Evolutionary conservation across 202 grass and related monocot species (phyloP), one percentile per base, ranked within the genome.

Genomic region (Alloteropsis angusta): DNA sequence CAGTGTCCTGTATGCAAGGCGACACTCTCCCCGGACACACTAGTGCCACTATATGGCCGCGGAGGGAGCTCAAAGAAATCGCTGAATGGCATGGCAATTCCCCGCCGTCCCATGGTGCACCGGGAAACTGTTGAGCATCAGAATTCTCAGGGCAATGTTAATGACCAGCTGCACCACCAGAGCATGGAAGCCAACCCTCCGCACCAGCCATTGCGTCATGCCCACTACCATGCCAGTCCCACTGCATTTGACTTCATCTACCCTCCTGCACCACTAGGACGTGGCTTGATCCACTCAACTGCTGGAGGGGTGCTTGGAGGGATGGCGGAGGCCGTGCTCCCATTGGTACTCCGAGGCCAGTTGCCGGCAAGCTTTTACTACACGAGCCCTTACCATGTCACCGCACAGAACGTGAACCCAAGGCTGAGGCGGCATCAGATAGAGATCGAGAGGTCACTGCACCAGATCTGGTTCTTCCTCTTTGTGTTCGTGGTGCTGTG

Each of bases 1-100:
- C 90, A 81, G 18, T 97, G 93, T 72, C 93, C 93, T 0, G 93
- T 97, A 23, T 97, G 93, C 56, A 97, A 97, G 81, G 93, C 81
- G 3, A 50, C 74, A 2, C 87, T 97, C 43, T 91, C 90, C 1
- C 70, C 44, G 2, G 81, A 93, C 60, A 83, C 71, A 4, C 80
- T 97, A 7, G 93, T 97, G 74, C 93, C 93, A 21, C 79, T 97
- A 32, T 97, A 93, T 22, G 93, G 93, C 55, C 90, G 90, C 0
- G 93, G 90, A 49, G 80, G 87, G 15, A 68, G 60, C 74, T 79
- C 76, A 15, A 92, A 92, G 72, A 93, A 90, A 59, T 50, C 71
- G 25, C 18, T 82, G 18, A 46, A 93, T 47, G 82, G 70, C 2
- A 11, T 60, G 38, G 53, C 58, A 35, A 97, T 97, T 19, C 93